A percentile compares a stretch with the other conserved stretches of the same genome.
phyloP scores from a whole-genome alignment of 2,329 filamentous ascomycete genomes.

The Calonectria hongkongensis region DNA sequence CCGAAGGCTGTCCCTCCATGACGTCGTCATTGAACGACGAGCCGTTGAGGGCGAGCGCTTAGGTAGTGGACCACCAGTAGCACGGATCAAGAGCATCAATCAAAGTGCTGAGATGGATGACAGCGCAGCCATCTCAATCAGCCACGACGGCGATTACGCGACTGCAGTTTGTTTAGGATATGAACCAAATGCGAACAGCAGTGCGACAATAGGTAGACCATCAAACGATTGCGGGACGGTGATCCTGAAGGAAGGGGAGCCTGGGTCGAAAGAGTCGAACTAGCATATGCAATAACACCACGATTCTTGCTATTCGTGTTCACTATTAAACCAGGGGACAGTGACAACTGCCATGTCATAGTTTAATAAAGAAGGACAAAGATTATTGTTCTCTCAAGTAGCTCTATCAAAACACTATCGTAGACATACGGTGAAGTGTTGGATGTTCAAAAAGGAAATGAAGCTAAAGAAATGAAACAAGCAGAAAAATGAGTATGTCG shows the following conservation, averaged over 20 bases:
- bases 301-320: background rate
- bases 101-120: constrained; percentile 62
- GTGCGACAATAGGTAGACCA: background rate
- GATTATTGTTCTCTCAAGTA: too few species aligned
- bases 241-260: background rate
- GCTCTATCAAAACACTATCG: too few species aligned
- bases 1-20: constrained; percentile 76
- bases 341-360: too few species aligned
- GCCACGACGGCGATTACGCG: constrained; percentile 90
- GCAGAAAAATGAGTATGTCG: background rate
- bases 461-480: background rate
- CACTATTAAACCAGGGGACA: too few species aligned
- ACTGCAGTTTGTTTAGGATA: constrained; percentile 79
- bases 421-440: background rate
- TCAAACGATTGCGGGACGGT: too few species aligned
- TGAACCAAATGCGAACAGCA: constrained; percentile 41
- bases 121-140: constrained; percentile 85
- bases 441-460: background rate
- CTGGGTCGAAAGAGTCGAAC: background rate
- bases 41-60: constrained; percentile 50
- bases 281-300: background rate
- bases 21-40: constrained; percentile 69
- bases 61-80: constrained; percentile 66
- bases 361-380: too few species aligned
- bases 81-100: constrained; percentile 61